Conservation (phyloP, 345 rosid species). For the Salix brachista region DNA sequence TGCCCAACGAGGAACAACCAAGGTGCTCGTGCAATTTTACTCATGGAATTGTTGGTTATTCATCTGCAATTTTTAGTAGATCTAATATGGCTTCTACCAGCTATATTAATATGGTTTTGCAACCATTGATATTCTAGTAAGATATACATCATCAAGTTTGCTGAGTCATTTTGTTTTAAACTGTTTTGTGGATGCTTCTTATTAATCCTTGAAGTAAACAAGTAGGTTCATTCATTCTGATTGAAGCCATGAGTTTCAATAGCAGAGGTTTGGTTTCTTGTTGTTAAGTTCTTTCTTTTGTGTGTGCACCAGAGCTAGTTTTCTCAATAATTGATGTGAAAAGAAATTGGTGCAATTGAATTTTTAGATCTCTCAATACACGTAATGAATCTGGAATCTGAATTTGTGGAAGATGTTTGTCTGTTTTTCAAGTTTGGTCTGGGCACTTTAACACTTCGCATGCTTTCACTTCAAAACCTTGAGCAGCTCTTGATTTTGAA, state of each 20-base stretch:
- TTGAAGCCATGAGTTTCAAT: background rate
- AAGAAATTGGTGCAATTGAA: background rate
- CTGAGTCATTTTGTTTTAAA: background rate
- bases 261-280: background rate
- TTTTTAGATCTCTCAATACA: background rate
- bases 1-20: conserved; percentile 79
- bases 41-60: background rate
- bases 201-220: background rate
- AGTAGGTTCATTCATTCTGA: background rate
- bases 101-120: background rate
- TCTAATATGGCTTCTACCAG: background rate
- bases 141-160: background rate
- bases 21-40: conserved; percentile 41
- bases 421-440: background rate
- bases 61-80: background rate
- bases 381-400: background rate
- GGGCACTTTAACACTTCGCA: background rate
- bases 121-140: background rate
- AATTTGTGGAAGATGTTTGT: background rate
- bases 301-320: background rate
- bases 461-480: background rate
- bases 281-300: background rate
- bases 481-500: background rate
- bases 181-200: background rate
- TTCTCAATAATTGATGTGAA: background rate